phyloP scores from a whole-genome alignment of 805 yeast species.

The Cyberlindnera nakhonratchasimensis region DNA sequence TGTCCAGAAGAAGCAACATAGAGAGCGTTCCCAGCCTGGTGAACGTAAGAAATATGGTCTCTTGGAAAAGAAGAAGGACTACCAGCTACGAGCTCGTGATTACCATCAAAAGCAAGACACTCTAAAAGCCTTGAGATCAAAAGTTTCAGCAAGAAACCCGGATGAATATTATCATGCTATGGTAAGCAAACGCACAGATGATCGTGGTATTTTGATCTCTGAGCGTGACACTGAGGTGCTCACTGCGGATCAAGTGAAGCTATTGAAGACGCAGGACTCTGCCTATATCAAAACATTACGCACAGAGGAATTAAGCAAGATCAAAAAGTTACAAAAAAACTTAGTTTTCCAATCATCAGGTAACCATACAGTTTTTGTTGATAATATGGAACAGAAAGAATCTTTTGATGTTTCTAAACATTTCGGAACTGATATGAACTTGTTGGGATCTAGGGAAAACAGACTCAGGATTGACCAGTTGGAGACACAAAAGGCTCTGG shows the following conservation, averaged over 20 bases:
- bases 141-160: slow-evolving; percentile 74
- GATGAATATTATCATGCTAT: slow-evolving; percentile 97
- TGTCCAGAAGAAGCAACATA: slow-evolving; percentile 93
- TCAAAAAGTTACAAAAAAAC: slow-evolving; percentile 46
- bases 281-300: slow-evolving; percentile 79
- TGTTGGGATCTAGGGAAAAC: slow-evolving; percentile 66
- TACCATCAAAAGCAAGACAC: slow-evolving; percentile 56
- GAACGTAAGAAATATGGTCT: slow-evolving; percentile 76
- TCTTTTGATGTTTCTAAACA: slow-evolving; percentile 58
- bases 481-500: slow-evolving; percentile 35
- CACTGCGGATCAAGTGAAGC: slow-evolving; percentile 69
- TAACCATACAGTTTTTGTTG: slow-evolving; percentile 84
- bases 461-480: slow-evolving; percentile 64
- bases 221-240: slow-evolving; percentile 64
- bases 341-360: slow-evolving; percentile 57
- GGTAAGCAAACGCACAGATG: slow-evolving; percentile 67
- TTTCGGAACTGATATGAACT: slow-evolving; percentile 66
- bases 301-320: slow-evolving; percentile 61
- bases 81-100: slow-evolving; percentile 65
- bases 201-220: slow-evolving; percentile 60
- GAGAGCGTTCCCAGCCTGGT: slow-evolving; percentile 86
- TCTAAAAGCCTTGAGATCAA: slow-evolving; percentile 65
- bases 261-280: slow-evolving; percentile 87
- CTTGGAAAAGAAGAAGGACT: slow-evolving; percentile 89
- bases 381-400: slow-evolving; percentile 50